Evolutionary conservation across 768 basidiomycete genomes (phyloP).

Genomic region (Lactarius evosmus): DNA sequence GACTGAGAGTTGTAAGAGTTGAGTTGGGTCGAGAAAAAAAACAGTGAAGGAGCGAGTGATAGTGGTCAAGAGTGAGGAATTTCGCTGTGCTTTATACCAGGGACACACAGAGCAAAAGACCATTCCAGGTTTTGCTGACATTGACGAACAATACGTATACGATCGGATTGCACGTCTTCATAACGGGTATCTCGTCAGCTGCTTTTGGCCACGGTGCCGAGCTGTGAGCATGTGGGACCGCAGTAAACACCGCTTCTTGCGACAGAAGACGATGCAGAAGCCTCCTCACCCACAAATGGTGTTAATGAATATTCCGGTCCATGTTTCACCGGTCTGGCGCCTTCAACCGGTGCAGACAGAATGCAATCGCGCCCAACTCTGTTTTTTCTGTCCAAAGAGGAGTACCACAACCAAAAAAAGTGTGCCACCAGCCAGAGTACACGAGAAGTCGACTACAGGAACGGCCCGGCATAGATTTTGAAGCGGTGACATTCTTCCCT

Average conservation of each 20-base stretch:
- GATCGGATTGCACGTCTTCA: neutral
- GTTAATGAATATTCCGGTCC: neutral
- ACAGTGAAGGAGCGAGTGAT: neutral
- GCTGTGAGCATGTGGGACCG: neutral
- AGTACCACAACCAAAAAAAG: neutral
- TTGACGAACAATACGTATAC: neutral
- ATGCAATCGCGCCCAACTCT: neutral
- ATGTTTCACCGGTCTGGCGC: neutral
- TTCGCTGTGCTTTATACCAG: neutral
- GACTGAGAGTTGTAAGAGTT: neutral
- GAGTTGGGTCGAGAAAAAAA: neutral
- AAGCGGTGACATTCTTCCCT: neutral
- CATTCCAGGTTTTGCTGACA: neutral
- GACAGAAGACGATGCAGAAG: constrained; percentile 19
- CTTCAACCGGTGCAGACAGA: neutral
- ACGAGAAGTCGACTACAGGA: neutral
- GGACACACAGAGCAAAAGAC: neutral
- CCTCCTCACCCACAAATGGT: neutral
- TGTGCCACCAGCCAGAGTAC: neutral
- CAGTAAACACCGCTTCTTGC: neutral
- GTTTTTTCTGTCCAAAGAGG: neutral
- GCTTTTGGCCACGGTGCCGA: constrained; percentile 1
- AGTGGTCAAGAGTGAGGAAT: constrained; percentile 4
- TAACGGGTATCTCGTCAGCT: constrained; percentile 3
- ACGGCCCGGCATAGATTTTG: neutral